phyloP scores from a whole-genome alignment of 2,329 filamentous ascomycete species.

The Fusarium sp. region DNA sequence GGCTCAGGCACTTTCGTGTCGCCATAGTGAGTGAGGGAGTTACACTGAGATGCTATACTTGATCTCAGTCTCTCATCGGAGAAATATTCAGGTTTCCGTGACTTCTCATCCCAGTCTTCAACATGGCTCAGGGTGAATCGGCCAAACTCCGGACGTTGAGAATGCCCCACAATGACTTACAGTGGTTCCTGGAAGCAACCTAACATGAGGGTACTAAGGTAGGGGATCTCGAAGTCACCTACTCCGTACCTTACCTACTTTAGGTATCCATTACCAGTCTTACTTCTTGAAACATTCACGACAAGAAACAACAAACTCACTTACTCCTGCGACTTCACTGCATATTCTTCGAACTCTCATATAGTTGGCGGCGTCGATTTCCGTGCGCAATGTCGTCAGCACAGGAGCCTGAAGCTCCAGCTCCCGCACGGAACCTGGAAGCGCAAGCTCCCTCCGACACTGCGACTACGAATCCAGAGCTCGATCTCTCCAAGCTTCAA shows the following conservation, averaged over 20 bases:
- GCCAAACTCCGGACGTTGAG: conserved; percentile 45
- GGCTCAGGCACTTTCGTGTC: conserved; percentile 18
- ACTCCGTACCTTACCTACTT: not conserved
- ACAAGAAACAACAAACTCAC: conserved; percentile 24
- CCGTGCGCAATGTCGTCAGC: conserved; percentile 52
- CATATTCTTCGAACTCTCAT: conserved; percentile 10
- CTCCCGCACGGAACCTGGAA: conserved; percentile 48
- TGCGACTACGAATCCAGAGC: conserved; percentile 73
- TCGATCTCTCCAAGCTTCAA: conserved; percentile 91
- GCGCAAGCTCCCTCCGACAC: conserved; percentile 52
- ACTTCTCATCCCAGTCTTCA: not conserved
- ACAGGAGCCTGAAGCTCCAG: conserved; percentile 52
- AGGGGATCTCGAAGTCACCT: conserved; percentile 38
- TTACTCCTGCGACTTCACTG: conserved; percentile 15
- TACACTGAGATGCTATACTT: not conserved
- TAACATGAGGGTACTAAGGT: conserved; percentile 16
- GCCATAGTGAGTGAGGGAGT: conserved; percentile 31
- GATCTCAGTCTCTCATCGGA: not conserved
- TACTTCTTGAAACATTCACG: conserved; percentile 24
- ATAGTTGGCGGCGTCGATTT: conserved; percentile 37
- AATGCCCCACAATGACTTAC: conserved; percentile 31
- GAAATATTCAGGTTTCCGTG: not conserved
- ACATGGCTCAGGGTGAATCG: conserved; percentile 39
- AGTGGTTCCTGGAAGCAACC: conserved; percentile 27
- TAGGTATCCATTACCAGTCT: conserved; percentile 14